phyloP scores from a whole-genome alignment of 2,329 filamentous ascomycete genomes.

The Parascedosporium putredinis region DNA sequence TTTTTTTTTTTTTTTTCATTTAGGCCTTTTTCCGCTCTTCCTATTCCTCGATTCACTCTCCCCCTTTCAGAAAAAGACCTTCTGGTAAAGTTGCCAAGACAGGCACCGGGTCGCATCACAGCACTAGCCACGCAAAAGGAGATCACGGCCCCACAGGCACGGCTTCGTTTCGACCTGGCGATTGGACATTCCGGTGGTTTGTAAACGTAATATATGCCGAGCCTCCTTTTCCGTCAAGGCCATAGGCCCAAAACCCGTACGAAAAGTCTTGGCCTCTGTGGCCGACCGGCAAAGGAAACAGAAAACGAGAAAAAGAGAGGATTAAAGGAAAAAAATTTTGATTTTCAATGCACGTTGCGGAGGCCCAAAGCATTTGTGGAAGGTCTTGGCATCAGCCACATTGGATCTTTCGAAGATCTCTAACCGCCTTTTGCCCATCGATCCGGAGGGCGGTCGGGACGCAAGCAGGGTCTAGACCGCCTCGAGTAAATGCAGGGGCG shows the following conservation, averaged over 20 bases:
- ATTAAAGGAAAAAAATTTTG: no score
- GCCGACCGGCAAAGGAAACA: no score
- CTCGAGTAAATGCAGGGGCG: no score
- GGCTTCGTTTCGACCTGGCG: neutral
- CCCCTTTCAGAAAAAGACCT: no score
- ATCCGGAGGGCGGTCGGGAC: no score
- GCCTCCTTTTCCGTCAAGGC: neutral
- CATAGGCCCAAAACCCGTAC: neutral
- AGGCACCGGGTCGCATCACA: conserved; percentile 3
- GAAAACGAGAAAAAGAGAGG: no score
- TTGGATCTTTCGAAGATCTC: neutral
- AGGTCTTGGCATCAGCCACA: neutral
- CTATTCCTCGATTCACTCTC: no score
- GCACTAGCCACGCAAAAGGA: neutral
- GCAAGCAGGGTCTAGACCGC: no score
- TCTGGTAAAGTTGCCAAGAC: no score
- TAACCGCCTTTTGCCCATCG: no score
- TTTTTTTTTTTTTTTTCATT: neutral
- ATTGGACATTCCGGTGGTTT: neutral
- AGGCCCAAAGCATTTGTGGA: neutral
- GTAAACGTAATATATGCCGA: conserved; percentile 2
- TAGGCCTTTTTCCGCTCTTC: neutral
- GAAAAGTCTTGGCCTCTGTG: neutral
- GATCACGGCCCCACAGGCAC: conserved; percentile 4
- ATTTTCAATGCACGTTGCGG: neutral